Evolutionary conservation across 192 early-diverging fungal species (phyloP), one percentile per base, ranked within the genome.

Genomic region (Dissophora globulifera): DNA sequence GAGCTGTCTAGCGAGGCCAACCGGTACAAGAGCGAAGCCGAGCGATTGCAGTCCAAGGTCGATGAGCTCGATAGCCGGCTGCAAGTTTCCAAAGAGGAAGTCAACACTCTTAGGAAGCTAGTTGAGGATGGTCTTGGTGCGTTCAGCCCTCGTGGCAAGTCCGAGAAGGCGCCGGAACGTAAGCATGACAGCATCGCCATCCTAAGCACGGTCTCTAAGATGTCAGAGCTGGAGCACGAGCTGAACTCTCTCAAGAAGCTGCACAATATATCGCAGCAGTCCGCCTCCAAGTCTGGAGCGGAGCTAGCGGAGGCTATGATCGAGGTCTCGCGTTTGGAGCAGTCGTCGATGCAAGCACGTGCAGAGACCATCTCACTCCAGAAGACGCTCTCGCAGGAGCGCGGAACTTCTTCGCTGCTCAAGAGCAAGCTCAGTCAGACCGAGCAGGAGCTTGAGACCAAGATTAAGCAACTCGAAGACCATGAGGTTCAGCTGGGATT

Each of bases 401-500:
- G 68, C 20, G 84, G 85, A 49, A 69, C 68, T 6, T 35, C 67
- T n/a, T 49, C 79, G 15, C 50, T 64, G 42, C 49, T 82, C 15
- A 70, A 67, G 35, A 79, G 53, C 26, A 27, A 54, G 8, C 29
- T 85, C 47, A 60, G 47, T 27, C 72, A 81, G 48, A 78, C 71
- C 17, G 83, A 87, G 72, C 47, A 57, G 17, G 43, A 65, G 6
- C 45, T 88, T 16, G 61, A 69, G 16, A 70, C 71, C 31, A 79
- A 75, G 57, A 54, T 76, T 22, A 59, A 76, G 27, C 75, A 80
- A 22, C 59, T 86, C 29, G 86, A 88, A 40, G 82, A 86, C 41
- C 69, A 79, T 50, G 80, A 86, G 52, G 81, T 88, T 2, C 80
- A 84, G 46, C 48, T 86, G 9, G 79, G 79, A n/a, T 79, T 88